Base-by-base conservation (phyloP, 2,329 filamentous ascomycete species). In the Chalara sp. region DNA sequence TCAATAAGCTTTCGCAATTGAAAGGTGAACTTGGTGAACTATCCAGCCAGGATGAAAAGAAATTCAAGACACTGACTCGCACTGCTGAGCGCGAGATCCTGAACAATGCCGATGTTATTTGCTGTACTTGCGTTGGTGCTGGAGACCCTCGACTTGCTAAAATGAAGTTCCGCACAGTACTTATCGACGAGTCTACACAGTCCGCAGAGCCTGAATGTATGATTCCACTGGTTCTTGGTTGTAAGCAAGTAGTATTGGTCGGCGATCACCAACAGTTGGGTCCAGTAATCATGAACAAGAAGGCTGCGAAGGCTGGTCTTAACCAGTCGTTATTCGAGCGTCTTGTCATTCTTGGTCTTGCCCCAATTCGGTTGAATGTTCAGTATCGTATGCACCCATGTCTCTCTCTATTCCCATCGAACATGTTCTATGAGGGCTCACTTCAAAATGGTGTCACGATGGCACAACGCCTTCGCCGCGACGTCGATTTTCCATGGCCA, bases 241-340 rank as follows among this genome's bases (percentile, higher is more conserved):
- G 93, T 76, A 99, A 99, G 73, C 93, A 99, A 69, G 90, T 96
- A 46, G 93, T 99, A n/a, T 80, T 99, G 35, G 93, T 99, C 41
- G 93, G 93, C 65, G 93, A 99, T 65, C 93, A 99, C 70, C 95
- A 97, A 70, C 93, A 99, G 68, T 81, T 99, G 58, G 93, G 93
- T 0, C 93, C 93, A 1, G 93, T 99, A 62, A 97, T 99, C 66
- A 99, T 99, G 92, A 99, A 99, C 78, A 99, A 99, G 79, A 97
- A 97, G 72, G 93, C 93, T 11, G 93, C 93, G 55, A 97, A 97
- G 71, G 93, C 93, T 50, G 93, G 93, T 54, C 77, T 99, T 12
- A 96, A 97, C 70, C 93, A 97, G 69, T 97, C 92, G n/a, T 77
- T 99, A 7, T 99, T 99, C 64, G 93, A 99, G 72, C 89, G 93